phyloP scores from a whole-genome alignment of 2,329 filamentous ascomycete genomes.

The Emericellopsis atlantica region DNA sequence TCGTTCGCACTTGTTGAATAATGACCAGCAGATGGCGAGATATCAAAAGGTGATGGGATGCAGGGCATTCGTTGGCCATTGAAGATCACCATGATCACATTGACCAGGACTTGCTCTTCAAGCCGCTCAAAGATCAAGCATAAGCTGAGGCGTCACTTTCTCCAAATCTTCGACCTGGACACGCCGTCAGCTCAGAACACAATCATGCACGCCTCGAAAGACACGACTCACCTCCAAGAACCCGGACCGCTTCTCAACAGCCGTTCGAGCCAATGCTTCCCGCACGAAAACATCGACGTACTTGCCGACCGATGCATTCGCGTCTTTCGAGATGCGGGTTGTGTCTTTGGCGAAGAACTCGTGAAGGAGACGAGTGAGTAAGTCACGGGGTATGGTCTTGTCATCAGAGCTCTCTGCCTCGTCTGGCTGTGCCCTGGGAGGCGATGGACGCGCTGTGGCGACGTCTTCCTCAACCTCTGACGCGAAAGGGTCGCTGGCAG shows the following conservation, averaged over 20 bases:
- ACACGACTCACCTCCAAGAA: conserved; percentile 56
- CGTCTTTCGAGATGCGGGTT: conserved; percentile 65
- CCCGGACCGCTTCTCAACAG: conserved; percentile 54
- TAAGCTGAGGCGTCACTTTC: conserved; percentile 70
- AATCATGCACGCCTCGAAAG: background rate
- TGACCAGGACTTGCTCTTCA: no score
- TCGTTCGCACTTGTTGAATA: no score
- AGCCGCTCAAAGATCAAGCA: conserved; percentile 63
- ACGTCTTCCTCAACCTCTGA: conserved; percentile 15
- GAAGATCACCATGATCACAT: no score
- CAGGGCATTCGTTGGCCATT: no score
- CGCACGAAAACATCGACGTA: conserved; percentile 88
- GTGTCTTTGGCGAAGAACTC: conserved; percentile 63
- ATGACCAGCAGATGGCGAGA: no score
- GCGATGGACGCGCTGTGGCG: conserved; percentile 6
- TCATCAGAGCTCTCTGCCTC: conserved; percentile 10
- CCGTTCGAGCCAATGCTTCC: conserved; percentile 73
- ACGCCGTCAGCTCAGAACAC: background rate
- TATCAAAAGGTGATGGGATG: no score
- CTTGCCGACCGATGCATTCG: conserved; percentile 63
- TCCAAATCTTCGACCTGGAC: conserved; percentile 74
- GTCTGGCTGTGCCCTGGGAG: background rate
- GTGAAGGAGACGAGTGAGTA: conserved; percentile 67
- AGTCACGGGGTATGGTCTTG: conserved; percentile 53
- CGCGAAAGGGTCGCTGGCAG: conserved; percentile 21